Base-by-base conservation (phyloP, 164 flowering plant genomes). In the Buxus sempervirens region DNA sequence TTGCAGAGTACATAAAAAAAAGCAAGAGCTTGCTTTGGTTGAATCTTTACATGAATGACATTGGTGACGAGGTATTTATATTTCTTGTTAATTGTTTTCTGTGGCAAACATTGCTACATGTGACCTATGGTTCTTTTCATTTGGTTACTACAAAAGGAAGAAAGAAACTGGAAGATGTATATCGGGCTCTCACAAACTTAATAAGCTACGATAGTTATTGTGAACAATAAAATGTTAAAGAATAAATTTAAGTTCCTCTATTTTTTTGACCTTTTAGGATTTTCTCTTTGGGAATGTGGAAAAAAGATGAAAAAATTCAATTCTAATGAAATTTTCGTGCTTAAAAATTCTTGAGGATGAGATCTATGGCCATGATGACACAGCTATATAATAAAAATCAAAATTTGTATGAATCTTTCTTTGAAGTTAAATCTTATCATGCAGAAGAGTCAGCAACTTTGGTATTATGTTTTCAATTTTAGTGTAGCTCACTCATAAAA, bases 21-120 rank as follows among this genome's bases (percentile, higher is more conserved):
- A 85, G 84, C 83, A 96, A 90, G 80, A 78, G 81, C 73, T 82
- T 96, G 77, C 64, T 78, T 54, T 87, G 88, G 90, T 76, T 95
- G 79, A 93, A 84, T 77, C 80, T 92, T 63, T 89, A 85, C 82
- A 95, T 92, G 98, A 95, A 95, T 80, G 98, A 95, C 75, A 95
- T 95, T 62, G 81, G 93, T 67, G 98, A 95, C 70, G 98, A 95
- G 99, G 98, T 95, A 83, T 57, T 28, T 18, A 9, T 48, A 27
- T 26, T 38, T 62, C 9, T 42, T 54, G 36, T 23, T 9, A 12
- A 56, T 25, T 5, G 51, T 45, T 1, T 10, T 45, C 18, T 45
- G 51, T 45, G 51, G 12, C 13, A 4, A 45, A 45, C 51, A 5
- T 15, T 45, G 51, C 51, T 45, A 45, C 51, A 45, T 10, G 18